Conservation (phyloP, 768 basidiomycete genomes). For the Trametes meyenii region DNA sequence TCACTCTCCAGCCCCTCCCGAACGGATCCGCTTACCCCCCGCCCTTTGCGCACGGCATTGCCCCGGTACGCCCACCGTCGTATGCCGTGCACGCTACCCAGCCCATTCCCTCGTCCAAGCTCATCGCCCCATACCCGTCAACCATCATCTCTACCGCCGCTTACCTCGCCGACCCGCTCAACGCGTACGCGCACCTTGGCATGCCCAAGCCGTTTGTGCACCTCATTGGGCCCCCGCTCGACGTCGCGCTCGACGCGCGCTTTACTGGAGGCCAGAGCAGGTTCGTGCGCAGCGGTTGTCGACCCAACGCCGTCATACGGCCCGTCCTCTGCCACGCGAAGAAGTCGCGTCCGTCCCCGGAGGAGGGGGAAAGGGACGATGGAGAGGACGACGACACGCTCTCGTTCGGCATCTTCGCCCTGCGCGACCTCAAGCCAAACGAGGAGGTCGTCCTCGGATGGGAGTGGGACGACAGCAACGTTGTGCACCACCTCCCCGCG, state of each 20-base stretch:
- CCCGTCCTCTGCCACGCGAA: slow-evolving; percentile 43
- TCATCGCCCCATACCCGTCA: slow-evolving; percentile 67
- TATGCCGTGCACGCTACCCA: slow-evolving; percentile 69
- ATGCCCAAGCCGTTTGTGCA: slow-evolving; percentile 86
- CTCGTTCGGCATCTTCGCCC: slow-evolving; percentile 80
- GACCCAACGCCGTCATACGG: slow-evolving; percentile 50
- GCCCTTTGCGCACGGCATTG: slow-evolving; percentile 35
- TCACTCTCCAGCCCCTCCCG: slow-evolving; percentile 37
- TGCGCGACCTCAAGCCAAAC: slow-evolving; percentile 69
- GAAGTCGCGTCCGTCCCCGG: slow-evolving; percentile 20
- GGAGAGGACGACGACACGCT: slow-evolving; percentile 38
- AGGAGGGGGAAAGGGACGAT: slow-evolving; percentile 17
- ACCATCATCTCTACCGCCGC: slow-evolving; percentile 64
- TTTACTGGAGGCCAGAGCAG: slow-evolving; percentile 62
- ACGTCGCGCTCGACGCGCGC: slow-evolving; percentile 80
- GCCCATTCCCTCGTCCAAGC: slow-evolving; percentile 53
- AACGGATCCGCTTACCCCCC: slow-evolving; percentile 38
- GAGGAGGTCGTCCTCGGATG: slow-evolving; percentile 91
- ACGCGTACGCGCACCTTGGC: slow-evolving; percentile 83
- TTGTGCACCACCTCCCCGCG: slow-evolving; percentile 76
- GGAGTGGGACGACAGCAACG: slow-evolving; percentile 97
- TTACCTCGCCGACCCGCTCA: slow-evolving; percentile 81
- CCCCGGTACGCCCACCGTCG: slow-evolving; percentile 53
- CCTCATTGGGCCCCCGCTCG: slow-evolving; percentile 74
- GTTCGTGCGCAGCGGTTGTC: slow-evolving; percentile 65